Evolutionary conservation across 768 basidiomycete genomes (phyloP), one percentile per base, ranked within the genome.

Genomic region (Termitomyces sp.): DNA sequence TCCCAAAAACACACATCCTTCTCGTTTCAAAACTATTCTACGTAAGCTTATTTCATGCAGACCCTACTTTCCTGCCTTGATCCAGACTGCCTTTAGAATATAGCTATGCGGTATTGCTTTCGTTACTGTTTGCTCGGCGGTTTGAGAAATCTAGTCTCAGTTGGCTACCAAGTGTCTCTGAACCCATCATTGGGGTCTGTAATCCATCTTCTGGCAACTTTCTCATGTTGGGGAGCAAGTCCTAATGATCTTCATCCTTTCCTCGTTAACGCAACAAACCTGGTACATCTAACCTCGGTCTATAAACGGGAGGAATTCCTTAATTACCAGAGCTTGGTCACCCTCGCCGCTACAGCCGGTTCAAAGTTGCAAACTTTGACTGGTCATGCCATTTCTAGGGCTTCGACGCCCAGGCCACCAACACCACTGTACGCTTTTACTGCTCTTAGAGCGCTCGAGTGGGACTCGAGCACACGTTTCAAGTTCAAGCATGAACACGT

Each of bases 11-110:
- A 4, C 53, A 53, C 31, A 41, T 58, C 18, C 14, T 46, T 14
- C 57, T 58, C 16, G 51, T 58, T n/a, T 58, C 57, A 3, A 58
- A 47, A 41, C 37, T 53, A n/a, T 58, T 53, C 20, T 41, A 47
- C 14, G 51, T 58, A 22, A 53, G 57, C 16, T 12, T 9, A 24
- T 8, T 9, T 26, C 12, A 0, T 36, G 13, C 22, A 24, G 36
- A 1, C 6, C 32, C 24, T 32, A 10, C 2, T 12, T 50, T 24
- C 13, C 34, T 2, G 4, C 49, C 5, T 18, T 18, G 5, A 37
- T 18, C 16, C 7, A 5, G 18, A 51, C 24, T 37, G 9, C 16
- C 1, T 18, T 12, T 26, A 58, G 57, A 39, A 39, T 27, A 44
- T 12, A 16, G 46, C 57, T 3, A 46, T 53, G 34, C 51, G 44